Evolutionary conservation across 2,329 filamentous ascomycete genomes (phyloP).

Genomic region (Penicillium paneum): DNA sequence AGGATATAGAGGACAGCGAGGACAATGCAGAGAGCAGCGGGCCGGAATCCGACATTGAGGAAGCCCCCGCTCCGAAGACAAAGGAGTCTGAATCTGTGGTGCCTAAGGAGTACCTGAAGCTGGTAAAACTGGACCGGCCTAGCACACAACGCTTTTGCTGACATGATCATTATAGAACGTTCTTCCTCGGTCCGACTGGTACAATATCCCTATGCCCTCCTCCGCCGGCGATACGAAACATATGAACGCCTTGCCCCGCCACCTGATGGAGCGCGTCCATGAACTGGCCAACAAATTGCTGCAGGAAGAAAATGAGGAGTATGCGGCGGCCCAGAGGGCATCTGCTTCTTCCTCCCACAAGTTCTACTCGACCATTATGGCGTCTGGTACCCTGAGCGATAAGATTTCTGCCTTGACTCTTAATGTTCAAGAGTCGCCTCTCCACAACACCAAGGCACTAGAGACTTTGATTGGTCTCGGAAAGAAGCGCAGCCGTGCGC

Average conservation of each 20-base stretch:
- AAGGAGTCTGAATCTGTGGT: slow-evolving; percentile 23
- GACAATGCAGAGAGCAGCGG: slow-evolving; percentile 26
- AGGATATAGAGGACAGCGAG: slow-evolving; percentile 29
- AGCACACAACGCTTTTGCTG: slow-evolving; percentile 22
- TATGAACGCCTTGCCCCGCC: slow-evolving; percentile 47
- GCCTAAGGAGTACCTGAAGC: slow-evolving; percentile 38
- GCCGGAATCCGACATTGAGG: slow-evolving; percentile 27
- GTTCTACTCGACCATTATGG: slow-evolving; percentile 96
- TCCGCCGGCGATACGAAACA: slow-evolving; percentile 49
- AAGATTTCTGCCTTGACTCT: slow-evolving; percentile 94
- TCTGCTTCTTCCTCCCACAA: slow-evolving; percentile 84
- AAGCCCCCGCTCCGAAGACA: slow-evolving; percentile 26
- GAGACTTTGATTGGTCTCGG: slow-evolving; percentile 78
- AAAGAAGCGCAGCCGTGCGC: slow-evolving; percentile 89
- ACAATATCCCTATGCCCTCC: slow-evolving; percentile 56
- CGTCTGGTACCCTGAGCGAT: slow-evolving; percentile 91
- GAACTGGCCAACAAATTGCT: slow-evolving; percentile 71
- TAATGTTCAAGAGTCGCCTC: slow-evolving; percentile 89
- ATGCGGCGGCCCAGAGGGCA: slow-evolving; percentile 66
- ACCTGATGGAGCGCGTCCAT: slow-evolving; percentile 55
- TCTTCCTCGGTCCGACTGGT: slow-evolving; percentile 65
- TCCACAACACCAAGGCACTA: slow-evolving; percentile 87
- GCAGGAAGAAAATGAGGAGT: slow-evolving; percentile 72
- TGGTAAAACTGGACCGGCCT: slow-evolving; percentile 25
- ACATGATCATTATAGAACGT: slow-evolving; percentile 47